Evolutionary conservation across 2,329 filamentous ascomycete species (phyloP), one percentile per base, ranked within the genome.

Genomic region (Amauroascus verrucosus): DNA sequence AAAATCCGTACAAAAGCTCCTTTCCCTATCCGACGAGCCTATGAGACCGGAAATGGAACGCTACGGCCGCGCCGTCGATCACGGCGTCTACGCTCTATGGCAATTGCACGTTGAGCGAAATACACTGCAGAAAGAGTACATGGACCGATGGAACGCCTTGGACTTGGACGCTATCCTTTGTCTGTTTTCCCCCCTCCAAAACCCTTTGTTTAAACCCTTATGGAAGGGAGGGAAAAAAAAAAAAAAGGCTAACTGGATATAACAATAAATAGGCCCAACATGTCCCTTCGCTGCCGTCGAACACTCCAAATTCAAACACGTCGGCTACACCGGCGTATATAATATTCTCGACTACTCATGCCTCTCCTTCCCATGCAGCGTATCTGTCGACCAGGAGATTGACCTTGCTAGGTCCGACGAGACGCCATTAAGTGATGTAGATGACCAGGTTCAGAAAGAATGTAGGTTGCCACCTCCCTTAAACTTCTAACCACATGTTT

Each of bases 261-360:
- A 47, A 30, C 22, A 11, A 40, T 37, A 73, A 18, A 65, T 74
- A 54, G 68, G 67, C 13, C 69, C 74, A 1, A 58, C 69, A 32
- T 69, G 70, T 3, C 67, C 73, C 3, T 70, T 70, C 38, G 68
- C 73, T 1, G 70, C 72, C 0, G 65, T 72, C 1, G 61, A 70
- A 11, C 72, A 72, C 6, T 56, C 62, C 6, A 63, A 72, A 53
- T 82, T 73, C 61, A 71, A 68, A 7, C 71, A 75, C 57, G 70
- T 74, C 54, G 75, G 70, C 44, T 77, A 76, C 55, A 69, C 67
- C 0, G 60, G 62, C 1, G 73, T 70, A 6, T 71, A 80, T 43
- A 83, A 83, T 58, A 53, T 79, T 16, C 59, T 82, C 14, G 79
- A 83, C 60, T 82, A 82, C 54, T 77, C 75, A 0, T 70, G 68